Evolutionary conservation across 805 yeast genomes (phyloP), one percentile per base, ranked within the genome.

Genomic region (Starmerella bacillaris): DNA sequence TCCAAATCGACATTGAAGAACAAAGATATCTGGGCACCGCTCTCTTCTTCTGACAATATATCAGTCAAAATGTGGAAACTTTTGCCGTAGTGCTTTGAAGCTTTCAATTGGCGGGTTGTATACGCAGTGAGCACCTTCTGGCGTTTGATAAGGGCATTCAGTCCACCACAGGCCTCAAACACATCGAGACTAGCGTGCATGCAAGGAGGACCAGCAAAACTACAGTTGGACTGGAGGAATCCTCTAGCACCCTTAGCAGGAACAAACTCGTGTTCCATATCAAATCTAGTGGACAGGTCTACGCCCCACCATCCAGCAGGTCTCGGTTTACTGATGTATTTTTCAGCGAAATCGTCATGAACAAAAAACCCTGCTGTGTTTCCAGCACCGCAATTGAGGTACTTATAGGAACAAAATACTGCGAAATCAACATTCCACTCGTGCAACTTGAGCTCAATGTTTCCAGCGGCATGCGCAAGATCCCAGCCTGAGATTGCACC

Each of bases 221-320:
- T 74, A 2, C 94, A 94, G 57, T 84, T 84, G 14, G 92, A 78
- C 58, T 82, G 92, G 47, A 92, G 65, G 55, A 74, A 84, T 0
- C 93, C 92, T 18, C 78, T 61, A 1, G 95, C 96, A 24, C 89
- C 76, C n/a, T 64, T 59, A 19, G 78, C 77, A 1, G 94, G 93
- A 36, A 74, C 74, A 47, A 80, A 84, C 20, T 61, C 47, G 49
- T 75, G 84, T 37, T 67, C 50, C 96, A 84, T 84, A 47, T 72
- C 63, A 55, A 84, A 84, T 41, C 96, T 58, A 24, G 70, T 70
- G 2, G 48, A 46, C 0, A 74, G 60, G 45, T 76, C 72, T 50
- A 82, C 84, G 1, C 94, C 95, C 94, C 95, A 84, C 96, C 96
- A 84, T 1, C 96, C 96, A 0, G 94, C 92, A 34, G 80, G 59